These are phyloP conservation scores for Emergomyces pasteurianus DNA, from an alignment of 2,329 filamentous ascomycete genomes.

Conservation along the genomic window DNA sequence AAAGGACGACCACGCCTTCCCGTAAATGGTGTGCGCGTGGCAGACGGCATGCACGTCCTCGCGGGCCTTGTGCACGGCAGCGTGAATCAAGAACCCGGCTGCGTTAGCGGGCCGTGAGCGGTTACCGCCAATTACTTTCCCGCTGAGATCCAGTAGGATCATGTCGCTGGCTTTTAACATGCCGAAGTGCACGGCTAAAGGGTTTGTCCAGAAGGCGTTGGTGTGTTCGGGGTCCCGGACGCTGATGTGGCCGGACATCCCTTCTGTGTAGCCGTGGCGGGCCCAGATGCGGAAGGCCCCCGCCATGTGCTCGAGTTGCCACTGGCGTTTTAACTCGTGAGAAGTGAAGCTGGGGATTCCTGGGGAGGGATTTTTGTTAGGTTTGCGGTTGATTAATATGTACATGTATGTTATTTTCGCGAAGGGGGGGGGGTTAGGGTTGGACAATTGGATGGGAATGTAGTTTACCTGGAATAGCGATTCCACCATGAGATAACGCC, in stretches of 20 bases:
- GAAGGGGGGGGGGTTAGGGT: neutral
- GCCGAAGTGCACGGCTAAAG: slow-evolving; percentile 35
- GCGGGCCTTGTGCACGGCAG: slow-evolving; percentile 42
- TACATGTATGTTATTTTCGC: neutral
- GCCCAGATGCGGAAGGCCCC: slow-evolving; percentile 39
- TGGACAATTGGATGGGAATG: neutral
- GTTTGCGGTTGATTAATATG: neutral
- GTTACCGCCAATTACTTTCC: slow-evolving; percentile 12
- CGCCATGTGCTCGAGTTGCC: slow-evolving; percentile 34
- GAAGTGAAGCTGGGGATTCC: slow-evolving; percentile 20
- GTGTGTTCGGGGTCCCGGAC: slow-evolving; percentile 13
- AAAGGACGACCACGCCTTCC: slow-evolving; percentile 33
- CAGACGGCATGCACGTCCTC: slow-evolving; percentile 36
- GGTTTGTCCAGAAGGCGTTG: slow-evolving; percentile 21
- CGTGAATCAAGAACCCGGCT: slow-evolving; percentile 38
- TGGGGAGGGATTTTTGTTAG: neutral
- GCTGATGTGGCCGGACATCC: slow-evolving; percentile 38
- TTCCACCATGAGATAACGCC: slow-evolving; percentile 17
- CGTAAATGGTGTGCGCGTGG: slow-evolving; percentile 37
- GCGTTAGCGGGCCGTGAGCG: slow-evolving; percentile 30
- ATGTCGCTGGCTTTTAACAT: slow-evolving; percentile 33
- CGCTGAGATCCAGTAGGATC: slow-evolving; percentile 34
- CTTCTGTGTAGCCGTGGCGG: slow-evolving; percentile 36
- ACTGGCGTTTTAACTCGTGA: slow-evolving; percentile 24
- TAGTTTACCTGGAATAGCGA: slow-evolving; percentile 6